phyloP scores from a whole-genome alignment of 148 eudicot genomes.

The Arbutus unedo region DNA sequence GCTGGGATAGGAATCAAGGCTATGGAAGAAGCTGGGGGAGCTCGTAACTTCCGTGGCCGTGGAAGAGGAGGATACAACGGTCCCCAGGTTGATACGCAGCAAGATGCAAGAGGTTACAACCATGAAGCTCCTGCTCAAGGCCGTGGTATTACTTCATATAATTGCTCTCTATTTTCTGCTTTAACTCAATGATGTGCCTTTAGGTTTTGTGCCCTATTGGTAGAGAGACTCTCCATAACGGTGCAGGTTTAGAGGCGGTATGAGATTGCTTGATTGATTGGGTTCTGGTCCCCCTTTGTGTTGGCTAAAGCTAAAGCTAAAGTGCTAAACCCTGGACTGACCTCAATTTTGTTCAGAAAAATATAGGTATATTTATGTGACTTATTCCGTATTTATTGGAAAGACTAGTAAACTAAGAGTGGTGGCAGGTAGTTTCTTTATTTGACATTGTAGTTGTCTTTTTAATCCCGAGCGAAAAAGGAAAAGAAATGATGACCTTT shows the following conservation, averaged over 20 bases:
- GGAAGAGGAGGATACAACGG: conserved; percentile 70
- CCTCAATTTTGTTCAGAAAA: too few relatives aligned
- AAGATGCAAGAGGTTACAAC: conserved; percentile 51
- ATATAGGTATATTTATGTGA: too few relatives aligned
- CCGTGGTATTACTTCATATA: conserved; percentile 39
- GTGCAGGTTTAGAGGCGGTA: background rate
- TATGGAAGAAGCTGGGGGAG: conserved; percentile 78
- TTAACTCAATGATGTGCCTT: background rate
- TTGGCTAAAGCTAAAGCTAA: too few relatives aligned
- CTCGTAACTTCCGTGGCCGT: conserved; percentile 65
- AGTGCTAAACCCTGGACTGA: too few relatives aligned
- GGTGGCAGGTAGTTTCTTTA: background rate
- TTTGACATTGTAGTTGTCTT: background rate
- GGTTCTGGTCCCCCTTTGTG: background rate
- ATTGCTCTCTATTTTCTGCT: background rate
- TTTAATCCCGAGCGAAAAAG: background rate
- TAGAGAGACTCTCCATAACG: background rate
- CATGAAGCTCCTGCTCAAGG: conserved; percentile 48
- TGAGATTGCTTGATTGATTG: background rate
- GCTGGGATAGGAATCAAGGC: conserved; percentile 70
- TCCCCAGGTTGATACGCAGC: conserved; percentile 50
- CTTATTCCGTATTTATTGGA: background rate
- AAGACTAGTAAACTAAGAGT: background rate
- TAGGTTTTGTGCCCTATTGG: background rate
- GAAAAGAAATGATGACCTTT: background rate